phyloP scores from a whole-genome alignment of 768 basidiomycete genomes.

The Leucosporidium yakuticum region DNA sequence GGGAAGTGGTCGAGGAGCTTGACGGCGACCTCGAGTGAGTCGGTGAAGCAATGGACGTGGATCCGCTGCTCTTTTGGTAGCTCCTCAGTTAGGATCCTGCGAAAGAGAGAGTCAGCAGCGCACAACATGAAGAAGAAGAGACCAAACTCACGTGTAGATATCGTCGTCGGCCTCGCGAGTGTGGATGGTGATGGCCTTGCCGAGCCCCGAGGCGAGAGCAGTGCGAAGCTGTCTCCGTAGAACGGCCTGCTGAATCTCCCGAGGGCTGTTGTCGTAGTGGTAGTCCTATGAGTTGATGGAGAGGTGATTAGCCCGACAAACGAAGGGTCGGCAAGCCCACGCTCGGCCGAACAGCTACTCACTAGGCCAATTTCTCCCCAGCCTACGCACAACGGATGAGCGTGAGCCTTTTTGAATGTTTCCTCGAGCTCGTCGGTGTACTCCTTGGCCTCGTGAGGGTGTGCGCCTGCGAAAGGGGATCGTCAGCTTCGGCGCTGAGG shows the following conservation, averaged over 20 bases:
- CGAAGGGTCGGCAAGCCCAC: background rate
- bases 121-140: too few species aligned
- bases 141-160: conserved; percentile 46
- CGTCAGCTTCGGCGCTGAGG: conserved; percentile 37
- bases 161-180: conserved; percentile 81
- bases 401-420: conserved; percentile 53
- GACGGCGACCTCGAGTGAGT: conserved; percentile 65
- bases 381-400: conserved; percentile 73
- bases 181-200: conserved; percentile 77
- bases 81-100: conserved; percentile 65
- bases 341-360: background rate
- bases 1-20: conserved; percentile 69
- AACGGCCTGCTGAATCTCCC: conserved; percentile 60
- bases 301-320: background rate
- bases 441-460: conserved; percentile 61
- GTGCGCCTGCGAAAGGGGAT: conserved; percentile 12
- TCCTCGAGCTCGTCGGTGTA: conserved; percentile 65
- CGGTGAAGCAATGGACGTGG: conserved; percentile 84
- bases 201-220: conserved; percentile 54
- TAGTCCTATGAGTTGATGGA: conserved; percentile 53
- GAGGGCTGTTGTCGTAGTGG: conserved; percentile 72
- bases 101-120: too few species aligned
- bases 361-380: conserved; percentile 74
- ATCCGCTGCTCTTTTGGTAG: conserved; percentile 72
- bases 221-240: conserved; percentile 63